Conservation (phyloP, 2,329 filamentous ascomycete genomes). For the Neonectria neomacrospora region DNA sequence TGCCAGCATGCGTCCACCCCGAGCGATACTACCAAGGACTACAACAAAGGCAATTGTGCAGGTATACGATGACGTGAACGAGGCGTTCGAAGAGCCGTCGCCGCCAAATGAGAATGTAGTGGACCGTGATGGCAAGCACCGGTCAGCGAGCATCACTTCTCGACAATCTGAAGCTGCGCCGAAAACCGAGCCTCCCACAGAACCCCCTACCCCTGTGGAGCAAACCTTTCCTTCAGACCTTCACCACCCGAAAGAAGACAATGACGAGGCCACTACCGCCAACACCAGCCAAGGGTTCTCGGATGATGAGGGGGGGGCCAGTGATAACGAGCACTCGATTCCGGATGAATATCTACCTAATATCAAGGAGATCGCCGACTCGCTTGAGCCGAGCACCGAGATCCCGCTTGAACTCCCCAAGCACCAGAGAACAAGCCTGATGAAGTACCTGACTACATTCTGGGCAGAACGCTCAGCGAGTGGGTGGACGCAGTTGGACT, state of each 20-base stretch:
- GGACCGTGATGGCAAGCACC: slow-evolving; percentile 49
- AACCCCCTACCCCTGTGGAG: slow-evolving; percentile 43
- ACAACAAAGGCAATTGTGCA: slow-evolving; percentile 97
- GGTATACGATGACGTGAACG: slow-evolving; percentile 92
- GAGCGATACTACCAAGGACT: slow-evolving; percentile 84
- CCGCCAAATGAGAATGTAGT: slow-evolving; percentile 57
- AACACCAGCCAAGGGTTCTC: slow-evolving; percentile 66
- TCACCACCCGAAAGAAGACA: slow-evolving; percentile 41
- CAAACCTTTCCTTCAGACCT: slow-evolving; percentile 38
- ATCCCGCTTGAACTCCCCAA: slow-evolving; percentile 82
- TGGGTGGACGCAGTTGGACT: slow-evolving; percentile 92
- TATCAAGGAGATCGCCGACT: slow-evolving; percentile 70
- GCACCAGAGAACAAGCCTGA: slow-evolving; percentile 90
- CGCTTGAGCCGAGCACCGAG: slow-evolving; percentile 69
- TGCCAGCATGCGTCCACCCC: slow-evolving; percentile 77
- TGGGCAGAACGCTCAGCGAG: slow-evolving; percentile 98
- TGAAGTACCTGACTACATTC: slow-evolving; percentile 97
- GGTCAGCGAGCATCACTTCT: slow-evolving; percentile 38
- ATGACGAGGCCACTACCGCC: slow-evolving; percentile 44
- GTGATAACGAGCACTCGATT: slow-evolving; percentile 77
- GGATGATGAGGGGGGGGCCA: slow-evolving; percentile 74
- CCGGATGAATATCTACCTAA: slow-evolving; percentile 75
- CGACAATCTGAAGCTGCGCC: slow-evolving; percentile 44
- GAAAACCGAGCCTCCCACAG: slow-evolving; percentile 28
- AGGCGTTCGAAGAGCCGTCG: slow-evolving; percentile 86